A percentile compares a stretch with the other conserved stretches of the same genome.
These are phyloP conservation scores for Globisporangium nodosum DNA, from an alignment of 352 stramenopile genomes.

Conservation along the genomic window DNA sequence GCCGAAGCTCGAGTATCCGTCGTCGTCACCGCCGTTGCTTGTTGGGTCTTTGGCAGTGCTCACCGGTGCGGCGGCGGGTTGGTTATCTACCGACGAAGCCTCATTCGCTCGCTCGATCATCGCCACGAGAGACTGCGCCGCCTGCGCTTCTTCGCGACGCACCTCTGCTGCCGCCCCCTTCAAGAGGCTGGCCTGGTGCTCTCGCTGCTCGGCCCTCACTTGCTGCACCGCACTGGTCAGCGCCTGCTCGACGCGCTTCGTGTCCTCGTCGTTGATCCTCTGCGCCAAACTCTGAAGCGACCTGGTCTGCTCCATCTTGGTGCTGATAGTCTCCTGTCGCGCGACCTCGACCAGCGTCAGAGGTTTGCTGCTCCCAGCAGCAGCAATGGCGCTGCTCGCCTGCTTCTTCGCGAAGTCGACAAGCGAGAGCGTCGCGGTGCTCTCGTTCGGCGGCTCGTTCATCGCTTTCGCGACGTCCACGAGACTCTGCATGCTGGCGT, in stretches of 20 bases:
- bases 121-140: constrained; percentile 14
- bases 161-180: constrained; percentile 22
- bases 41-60: neutral
- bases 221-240: constrained; percentile 30
- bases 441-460: constrained; percentile 4
- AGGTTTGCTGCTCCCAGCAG: constrained; percentile 9
- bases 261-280: constrained; percentile 44
- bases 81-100: no score
- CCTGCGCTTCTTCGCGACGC: constrained; percentile 21
- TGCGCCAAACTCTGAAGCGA: constrained; percentile 36
- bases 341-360: constrained; percentile 47
- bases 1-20: constrained; percentile 64
- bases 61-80: neutral
- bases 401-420: constrained; percentile 31
- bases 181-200: constrained; percentile 15
- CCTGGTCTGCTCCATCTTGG: neutral
- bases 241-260: constrained; percentile 20
- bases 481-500: constrained; percentile 19
- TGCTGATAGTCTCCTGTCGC: constrained; percentile 15
- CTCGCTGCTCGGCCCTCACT: constrained; percentile 30
- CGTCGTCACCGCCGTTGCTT: constrained; percentile 6
- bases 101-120: constrained; percentile 8
- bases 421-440: constrained; percentile 18
- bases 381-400: neutral
- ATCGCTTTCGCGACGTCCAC: constrained; percentile 53